Evolutionary conservation across 139 green algal species (phyloP), one percentile per base, ranked within the genome.

Genomic region (Ostreobium quekettii): DNA sequence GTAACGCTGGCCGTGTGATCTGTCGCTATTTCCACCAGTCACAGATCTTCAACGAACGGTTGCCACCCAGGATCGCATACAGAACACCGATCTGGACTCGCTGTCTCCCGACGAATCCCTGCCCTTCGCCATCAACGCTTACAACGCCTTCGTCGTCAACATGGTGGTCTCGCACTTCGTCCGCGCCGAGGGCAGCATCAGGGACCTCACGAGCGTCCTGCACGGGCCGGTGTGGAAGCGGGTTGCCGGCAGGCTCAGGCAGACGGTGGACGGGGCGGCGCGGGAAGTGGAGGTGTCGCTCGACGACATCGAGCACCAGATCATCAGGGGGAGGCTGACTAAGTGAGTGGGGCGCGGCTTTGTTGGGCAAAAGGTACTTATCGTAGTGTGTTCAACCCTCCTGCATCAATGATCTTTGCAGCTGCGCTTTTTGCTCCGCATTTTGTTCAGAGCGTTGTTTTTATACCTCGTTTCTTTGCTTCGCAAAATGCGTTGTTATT

Each of bases 301-400:
- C 5, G 62, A 69, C 62, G 35, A 69, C n/a, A 35, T 59, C 22
- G 62, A 69, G 39, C 62, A 69, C 39, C 30, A 36, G 11, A 60
- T 7, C 62, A 69, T 69, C 62, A 29, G 62, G 4, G 28, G 28
- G 4, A 67, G 22, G 39, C 22, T 60, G 11, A 53, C 42, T 19
- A 53, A 53, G 42, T 53, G 19, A 19, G 42, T 11, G 11, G 42
- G 42, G 42, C 42, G 19, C 11, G 19, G 42, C 19, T 53, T 53
- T 53, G 15, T 53, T 19, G 19, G 15, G 19, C 15, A 53, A 53
- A 53, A 53, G 19, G 19, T 53, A 11, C 19, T 53, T 53, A 53
- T 53, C 19, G 42, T 19, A 53, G n/a, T n/a, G n/a, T n/a, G n/a
- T n/a, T n/a, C n/a, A n/a, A n/a, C n/a, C n/a, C n/a, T n/a, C n/a